phyloP scores from a whole-genome alignment of 306 rosid genomes.

The Vigna radiata region DNA sequence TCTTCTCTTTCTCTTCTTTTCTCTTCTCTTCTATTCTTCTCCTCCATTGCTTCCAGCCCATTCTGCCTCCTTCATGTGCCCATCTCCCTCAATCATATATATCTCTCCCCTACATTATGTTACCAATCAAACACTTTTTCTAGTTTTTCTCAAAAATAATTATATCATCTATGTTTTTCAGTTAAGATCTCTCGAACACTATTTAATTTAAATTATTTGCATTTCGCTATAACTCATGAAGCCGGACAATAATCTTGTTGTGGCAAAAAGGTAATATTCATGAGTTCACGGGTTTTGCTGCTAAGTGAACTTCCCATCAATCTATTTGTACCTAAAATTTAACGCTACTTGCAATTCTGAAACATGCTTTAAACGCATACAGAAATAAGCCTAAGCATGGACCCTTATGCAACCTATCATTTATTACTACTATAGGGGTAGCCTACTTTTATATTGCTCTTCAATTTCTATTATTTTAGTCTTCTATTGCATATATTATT shows the following conservation, averaged over 20 bases:
- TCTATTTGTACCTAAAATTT: neutral
- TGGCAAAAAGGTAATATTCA: neutral
- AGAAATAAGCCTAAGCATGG: neutral
- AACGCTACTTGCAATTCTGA: constrained; percentile 20
- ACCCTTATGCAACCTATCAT: constrained; percentile 14
- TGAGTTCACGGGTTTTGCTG: constrained; percentile 34
- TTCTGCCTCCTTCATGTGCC: constrained; percentile 40
- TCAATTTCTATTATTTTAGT: no score
- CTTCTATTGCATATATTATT: no score
- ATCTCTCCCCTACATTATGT: neutral
- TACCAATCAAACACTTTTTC: neutral
- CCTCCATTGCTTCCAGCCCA: constrained; percentile 35
- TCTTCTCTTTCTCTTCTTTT: no score
- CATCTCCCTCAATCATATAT: neutral
- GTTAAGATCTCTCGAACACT: no score
- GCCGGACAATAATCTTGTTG: no score
- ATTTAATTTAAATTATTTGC: no score
- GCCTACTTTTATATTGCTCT: no score
- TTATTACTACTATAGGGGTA: neutral
- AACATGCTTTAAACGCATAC: constrained; percentile 34
- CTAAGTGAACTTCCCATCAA: neutral
- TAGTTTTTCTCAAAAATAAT: no score
- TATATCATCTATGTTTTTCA: no score
- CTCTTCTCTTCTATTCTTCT: neutral
- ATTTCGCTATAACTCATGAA: no score